These are phyloP conservation scores for Euphorbia pulcherrima DNA, from an alignment of 345 rosid species.

Conservation along the genomic window DNA sequence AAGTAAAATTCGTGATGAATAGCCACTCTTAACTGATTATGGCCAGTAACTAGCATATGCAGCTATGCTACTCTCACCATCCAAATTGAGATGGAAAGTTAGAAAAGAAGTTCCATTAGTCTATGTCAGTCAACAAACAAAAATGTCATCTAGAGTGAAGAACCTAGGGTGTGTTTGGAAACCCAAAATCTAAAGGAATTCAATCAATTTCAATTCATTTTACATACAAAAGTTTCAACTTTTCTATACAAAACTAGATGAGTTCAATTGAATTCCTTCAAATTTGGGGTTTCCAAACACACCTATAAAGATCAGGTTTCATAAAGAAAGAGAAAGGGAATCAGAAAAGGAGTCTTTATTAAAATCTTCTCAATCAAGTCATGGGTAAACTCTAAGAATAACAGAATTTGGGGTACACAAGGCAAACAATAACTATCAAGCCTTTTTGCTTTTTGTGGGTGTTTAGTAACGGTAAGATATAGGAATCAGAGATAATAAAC, in stretches of 20 bases:
- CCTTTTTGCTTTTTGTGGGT: neutral
- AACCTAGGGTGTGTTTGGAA: too few species aligned
- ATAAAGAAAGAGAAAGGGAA: neutral
- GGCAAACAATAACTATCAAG: neutral
- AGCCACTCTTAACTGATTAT: neutral
- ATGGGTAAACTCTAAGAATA: too few species aligned
- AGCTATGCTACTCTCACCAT: neutral
- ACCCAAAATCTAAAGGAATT: too few species aligned
- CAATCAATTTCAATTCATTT: too few species aligned
- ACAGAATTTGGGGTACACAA: neutral
- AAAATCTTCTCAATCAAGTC: too few species aligned
- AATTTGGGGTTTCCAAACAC: too few species aligned
- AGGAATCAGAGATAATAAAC: neutral
- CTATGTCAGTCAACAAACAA: neutral
- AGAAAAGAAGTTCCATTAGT: neutral
- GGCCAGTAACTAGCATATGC: neutral
- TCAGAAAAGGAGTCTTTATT: neutral
- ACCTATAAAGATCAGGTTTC: too few species aligned
- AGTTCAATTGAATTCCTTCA: too few species aligned
- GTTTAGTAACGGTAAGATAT: neutral
- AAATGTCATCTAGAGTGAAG: neutral
- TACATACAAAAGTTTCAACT: too few species aligned
- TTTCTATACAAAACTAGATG: too few species aligned
- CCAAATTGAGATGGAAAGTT: neutral
- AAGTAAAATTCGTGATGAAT: conserved; percentile 9